Evolutionary conservation across 169 alveolate genomes (phyloP), one percentile per base, ranked within the genome.

Genomic region (Hepatocystis sp.): DNA sequence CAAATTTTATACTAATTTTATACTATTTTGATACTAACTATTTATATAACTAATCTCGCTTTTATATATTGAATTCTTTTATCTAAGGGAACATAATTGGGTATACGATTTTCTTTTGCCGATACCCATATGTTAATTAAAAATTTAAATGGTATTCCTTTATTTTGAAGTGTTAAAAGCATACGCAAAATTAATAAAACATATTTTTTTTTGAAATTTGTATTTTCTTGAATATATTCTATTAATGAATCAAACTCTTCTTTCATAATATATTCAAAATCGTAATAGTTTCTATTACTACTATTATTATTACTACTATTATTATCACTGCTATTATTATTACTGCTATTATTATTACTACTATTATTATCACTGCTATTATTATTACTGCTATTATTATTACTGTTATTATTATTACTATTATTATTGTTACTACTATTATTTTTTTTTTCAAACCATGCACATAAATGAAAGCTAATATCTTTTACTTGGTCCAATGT

Each of bases 71-170:
- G 64, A 71, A 71, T 19, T 23, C 86, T 71, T 7, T 30, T 64
- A 21, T 60, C 15, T 17, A 71, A 27, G 5, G 86, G 32, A 11
- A 71, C 66, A 71, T 71, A 71, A 71, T 71, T 71, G 15, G 17
- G 65, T 19, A 71, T 51, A 28, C 58, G 55, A 34, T 51, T 42
- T 71, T 58, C 58, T 71, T 21, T 56, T 1, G 86, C 86, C 36
- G 60, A 46, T 46, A 23, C 40, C 86, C 86, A 71, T 27, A 71
- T 40, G n/a, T 46, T 60, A 13, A 58, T 40, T 52, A 71, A 52
- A 44, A n/a, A 23, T 58, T 58, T 64, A 71, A 71, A 71, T 44
- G 86, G 86, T 17, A 58, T 52, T 19, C 86, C 86, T 23, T 36
- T 56, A 23, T 30, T 71, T 55, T 71, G 86, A 63, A 71, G 58